Percentiles rank a stretch among this genome's conserved stretches.
phyloP scores from a whole-genome alignment of 495 filamentous ascomycete genomes.

The Margaritispora aquatica region DNA sequence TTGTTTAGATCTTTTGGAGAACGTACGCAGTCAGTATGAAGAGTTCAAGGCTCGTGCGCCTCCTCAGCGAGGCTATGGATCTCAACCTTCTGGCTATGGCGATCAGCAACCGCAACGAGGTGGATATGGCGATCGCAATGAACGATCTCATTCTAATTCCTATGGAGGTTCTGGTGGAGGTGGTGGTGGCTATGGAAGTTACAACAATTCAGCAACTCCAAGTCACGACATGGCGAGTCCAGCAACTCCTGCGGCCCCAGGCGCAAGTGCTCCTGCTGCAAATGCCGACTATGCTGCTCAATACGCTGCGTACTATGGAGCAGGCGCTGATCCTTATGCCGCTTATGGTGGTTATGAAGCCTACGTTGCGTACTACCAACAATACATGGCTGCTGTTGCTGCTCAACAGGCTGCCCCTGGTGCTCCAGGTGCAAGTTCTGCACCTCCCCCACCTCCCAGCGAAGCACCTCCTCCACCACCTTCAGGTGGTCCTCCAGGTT shows the following conservation, averaged over 20 bases:
- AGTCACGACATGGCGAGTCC: constrained; percentile 28
- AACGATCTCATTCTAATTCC: constrained; percentile 18
- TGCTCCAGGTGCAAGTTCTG: constrained; percentile 35
- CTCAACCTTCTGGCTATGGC: constrained; percentile 28
- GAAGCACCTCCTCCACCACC: constrained; percentile 54
- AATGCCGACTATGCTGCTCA: constrained; percentile 63
- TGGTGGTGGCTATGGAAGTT: constrained; percentile 30
- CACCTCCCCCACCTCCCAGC: constrained; percentile 53
- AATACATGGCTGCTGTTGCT: constrained; percentile 42
- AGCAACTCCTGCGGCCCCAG: constrained; percentile 30
- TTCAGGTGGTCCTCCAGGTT: constrained; percentile 49
- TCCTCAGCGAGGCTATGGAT: constrained; percentile 56
- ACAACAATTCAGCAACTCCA: constrained; percentile 34
- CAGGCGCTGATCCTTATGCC: constrained; percentile 75
- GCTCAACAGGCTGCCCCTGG: constrained; percentile 36
- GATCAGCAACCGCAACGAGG: constrained; percentile 23
- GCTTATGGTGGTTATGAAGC: constrained; percentile 80
- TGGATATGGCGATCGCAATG: constrained; percentile 25
- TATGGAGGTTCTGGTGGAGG: constrained; percentile 21
- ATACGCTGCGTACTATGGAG: constrained; percentile 47
- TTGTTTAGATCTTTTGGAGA: constrained; percentile 76
- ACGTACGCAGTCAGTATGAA: constrained; percentile 82
- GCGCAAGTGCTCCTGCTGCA: constrained; percentile 33
- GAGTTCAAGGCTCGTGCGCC: constrained; percentile 79
- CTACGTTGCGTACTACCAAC: constrained; percentile 71